phyloP scores from a whole-genome alignment of 2,329 filamentous ascomycete species.

The Epicoccum sorghinum region DNA sequence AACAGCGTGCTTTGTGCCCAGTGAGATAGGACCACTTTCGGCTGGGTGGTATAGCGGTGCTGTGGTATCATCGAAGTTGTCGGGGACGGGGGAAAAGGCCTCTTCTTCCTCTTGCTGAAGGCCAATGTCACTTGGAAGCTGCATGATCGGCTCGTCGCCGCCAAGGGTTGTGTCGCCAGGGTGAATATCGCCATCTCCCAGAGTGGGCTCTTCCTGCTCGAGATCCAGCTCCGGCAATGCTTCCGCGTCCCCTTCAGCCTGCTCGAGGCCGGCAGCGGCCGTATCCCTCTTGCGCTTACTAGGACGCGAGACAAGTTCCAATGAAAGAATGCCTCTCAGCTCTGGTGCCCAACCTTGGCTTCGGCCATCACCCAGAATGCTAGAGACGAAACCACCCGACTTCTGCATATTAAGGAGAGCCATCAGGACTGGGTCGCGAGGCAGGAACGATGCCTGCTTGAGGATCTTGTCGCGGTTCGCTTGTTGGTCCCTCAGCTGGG shows the following conservation, averaged over 20 bases:
- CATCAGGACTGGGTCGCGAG: constrained; percentile 83
- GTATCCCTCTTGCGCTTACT: constrained; percentile 94
- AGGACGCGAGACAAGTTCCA: constrained; percentile 77
- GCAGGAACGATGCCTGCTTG: constrained; percentile 80
- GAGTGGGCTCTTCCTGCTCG: constrained; percentile 56
- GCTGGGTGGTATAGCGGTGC: constrained; percentile 77
- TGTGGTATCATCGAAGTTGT: constrained; percentile 80
- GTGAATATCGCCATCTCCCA: constrained; percentile 50
- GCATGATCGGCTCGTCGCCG: constrained; percentile 35
- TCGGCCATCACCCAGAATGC: constrained; percentile 80
- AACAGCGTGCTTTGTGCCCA: constrained; percentile 94
- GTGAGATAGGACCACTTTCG: constrained; percentile 83
- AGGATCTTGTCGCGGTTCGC: constrained; percentile 85
- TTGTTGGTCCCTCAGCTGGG: constrained; percentile 85
- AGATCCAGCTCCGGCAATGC: constrained; percentile 68
- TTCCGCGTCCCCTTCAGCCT: constrained; percentile 65
- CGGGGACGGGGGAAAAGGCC: constrained; percentile 42
- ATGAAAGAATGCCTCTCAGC: constrained; percentile 86
- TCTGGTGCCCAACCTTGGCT: constrained; percentile 88
- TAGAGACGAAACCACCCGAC: constrained; percentile 86
- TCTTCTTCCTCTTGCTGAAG: constrained; percentile 38
- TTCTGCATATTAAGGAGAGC: constrained; percentile 92
- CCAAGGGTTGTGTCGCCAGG: constrained; percentile 46
- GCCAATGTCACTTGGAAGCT: constrained; percentile 37
- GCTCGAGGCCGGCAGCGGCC: constrained; percentile 79